Base-by-base conservation (phyloP, 495 filamentous ascomycete genomes). In the Lentithecium fluviatile region DNA sequence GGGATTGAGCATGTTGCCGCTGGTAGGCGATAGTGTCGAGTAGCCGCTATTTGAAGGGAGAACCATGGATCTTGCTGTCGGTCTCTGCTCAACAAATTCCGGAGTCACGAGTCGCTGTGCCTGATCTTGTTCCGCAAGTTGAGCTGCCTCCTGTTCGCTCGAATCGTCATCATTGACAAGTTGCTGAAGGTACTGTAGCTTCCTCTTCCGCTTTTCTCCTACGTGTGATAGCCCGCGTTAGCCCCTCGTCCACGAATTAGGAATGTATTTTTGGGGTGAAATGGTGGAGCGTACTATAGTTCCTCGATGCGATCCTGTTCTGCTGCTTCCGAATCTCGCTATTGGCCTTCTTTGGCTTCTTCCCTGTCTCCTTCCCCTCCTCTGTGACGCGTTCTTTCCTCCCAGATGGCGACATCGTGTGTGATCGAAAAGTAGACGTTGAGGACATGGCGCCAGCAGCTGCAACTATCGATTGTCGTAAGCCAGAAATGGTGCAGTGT, bases 241-340 rank as follows among this genome's bases (percentile, higher is more conserved):
- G 46, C 13, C 10, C 42, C 26, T 25, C 13, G 11, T 23, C n/a
- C n/a, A 17, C 0, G 5, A 50, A 15, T n/a, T n/a, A n/a, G n/a
- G n/a, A n/a, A n/a, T n/a, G n/a, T n/a, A n/a, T n/a, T n/a, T n/a
- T n/a, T n/a, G n/a, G n/a, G n/a, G n/a, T n/a, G n/a, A n/a, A n/a
- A n/a, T n/a, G 19, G 40, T 13, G 10, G 40, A 32, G 50, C 61
- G 29, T 36, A 64, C 61, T 46, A 26, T 64, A 64, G 49, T 64
- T 64, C 32, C 61, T 64, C 37, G 61, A 64, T 7, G 61, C 61
- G 46, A 64, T 64, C 56, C 61, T 58, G 45, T 64, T 64, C 26
- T 64, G 61, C 43, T 64, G 61, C 45, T 64, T 64, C 21, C 61
- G 54, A 40, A 59, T 43, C 42, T 64, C 61, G 47, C 61, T 64